Evolutionary conservation across 495 filamentous ascomycete species (phyloP), one percentile per base, ranked within the genome.

Genomic region (Monascus purpureus): DNA sequence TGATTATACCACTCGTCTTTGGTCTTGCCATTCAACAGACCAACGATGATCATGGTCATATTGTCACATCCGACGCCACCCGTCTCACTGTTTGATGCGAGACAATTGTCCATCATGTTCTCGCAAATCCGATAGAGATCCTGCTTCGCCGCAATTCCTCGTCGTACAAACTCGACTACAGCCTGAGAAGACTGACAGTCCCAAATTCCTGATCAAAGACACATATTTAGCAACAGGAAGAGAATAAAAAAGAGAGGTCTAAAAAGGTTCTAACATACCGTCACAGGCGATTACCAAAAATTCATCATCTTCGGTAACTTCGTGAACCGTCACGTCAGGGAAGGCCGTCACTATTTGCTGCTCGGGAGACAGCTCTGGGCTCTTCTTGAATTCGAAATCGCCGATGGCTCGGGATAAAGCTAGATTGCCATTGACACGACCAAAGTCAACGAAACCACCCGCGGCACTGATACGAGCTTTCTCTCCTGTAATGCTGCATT

Each of bases 31-130:
- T 77, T 72, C 33, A 97, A 73, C 47, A 97, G 73, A 40, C 78
- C 90, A 50, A 97, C 66, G 42, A 97, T 64, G 45, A 77, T 68
- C 81, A 96, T 94, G 41, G 90, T 97, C 90, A 97, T 97, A 65
- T 97, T 97, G 60, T 97, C 90, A 59, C 90, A 97, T 39, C 90
- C 90, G 29, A 97, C 90, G 27, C 90, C 90, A 19, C 90, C 90
- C 25, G 90, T 96, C 57, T 97, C 92, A 45, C 86, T 90, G 67
- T 90, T 95, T 31, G 85, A 86, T 17, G 90, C 82, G 33, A 96
- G 70, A 53, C 90, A 97, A 60, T 96, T 97, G 64, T 96, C 87
- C 90, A 97, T 97, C 85, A 97, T 92, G 64, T 97, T 97, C 65
- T 97, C 90, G 58, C 86, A 93, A 46, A 97, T 95, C 47, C 78